Base-by-base conservation (phyloP, 768 basidiomycete species). In the Tylopilus sp. region DNA sequence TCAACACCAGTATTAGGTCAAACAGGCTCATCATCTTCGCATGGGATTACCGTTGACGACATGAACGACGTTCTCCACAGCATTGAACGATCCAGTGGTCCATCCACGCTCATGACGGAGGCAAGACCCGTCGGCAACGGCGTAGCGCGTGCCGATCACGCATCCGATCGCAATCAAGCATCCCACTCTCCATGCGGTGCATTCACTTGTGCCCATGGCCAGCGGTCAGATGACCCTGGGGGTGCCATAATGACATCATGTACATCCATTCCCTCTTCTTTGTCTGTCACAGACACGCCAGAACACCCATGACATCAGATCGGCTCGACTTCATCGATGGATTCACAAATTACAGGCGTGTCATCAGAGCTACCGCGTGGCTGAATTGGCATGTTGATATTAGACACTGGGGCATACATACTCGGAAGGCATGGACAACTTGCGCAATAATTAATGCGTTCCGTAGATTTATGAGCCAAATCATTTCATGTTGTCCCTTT, bases 241-340 rank as follows among this genome's bases (percentile, higher is more conserved):
- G 62, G 52, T 53, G 38, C 52, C 40, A 52, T 52, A 21, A 56
- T 48, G 47, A 58, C 58, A 56, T 53, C 56, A 59, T 50, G 52
- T 55, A 57, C 53, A 30, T 40, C 56, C 46, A 61, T 66, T 26
- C 55, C 66, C 53, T 50, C 68, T 44, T 70, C 67, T 25, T 52
- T 62, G 40, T 62, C 59, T 40, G 62, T 61, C 50, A 46, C 52
- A 44, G 55, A 64, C 53, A 50, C 52, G 51, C 50, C 57, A 58
- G 58, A 53, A 47, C 57, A 54, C 28, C 49, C 46, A 42, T 63
- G 68, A 50, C 79, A 77, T 58, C 75, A 73, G 49, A 64, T 69
- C 42, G 64, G 78, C 35, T 73, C 73, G 36, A 78, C 79, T 45
- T 75, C 77, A 25, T 73, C 74, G 4, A 76, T 47, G 48, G 55